Evolutionary conservation across 208 protist genomes (phyloP), one percentile per base, ranked within the genome.

Genomic region (Leishmania guyanensis): DNA sequence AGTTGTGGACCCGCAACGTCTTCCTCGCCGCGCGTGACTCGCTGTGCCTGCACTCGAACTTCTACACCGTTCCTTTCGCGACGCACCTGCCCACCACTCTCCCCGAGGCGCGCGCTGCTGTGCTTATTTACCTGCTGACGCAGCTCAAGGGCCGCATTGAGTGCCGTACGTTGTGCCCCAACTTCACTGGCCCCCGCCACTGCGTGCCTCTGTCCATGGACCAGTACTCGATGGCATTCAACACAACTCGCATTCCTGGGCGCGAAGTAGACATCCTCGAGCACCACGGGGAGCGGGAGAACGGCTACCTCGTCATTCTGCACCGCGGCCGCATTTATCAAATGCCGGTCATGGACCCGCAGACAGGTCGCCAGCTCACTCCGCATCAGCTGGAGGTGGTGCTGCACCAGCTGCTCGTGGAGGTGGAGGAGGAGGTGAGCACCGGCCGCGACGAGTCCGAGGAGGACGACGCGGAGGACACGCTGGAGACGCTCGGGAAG

Each of bases 1-100:
- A 98, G 77, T 96, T 93, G 94, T 98, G 92, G 91, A 88, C 94
- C 66, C 91, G 93, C 66, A 97, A 94, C 78, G 96, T 98, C 0
- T 96, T 98, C 80, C 92, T 98, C 16, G 70, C 88, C 56, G 86
- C 90, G 6, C 93, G 95, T 48, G 73, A 84, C 26, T 82, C 89
- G 29, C 86, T 98, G 56, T 93, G 93, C 82, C 90, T 98, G 79
- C 82, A 97, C 85, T 93, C 88, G 60, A 98, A 98, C 87, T 98
- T 94, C 88, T 98, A 96, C 89, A 89, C 85, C 29, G 72, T 96
- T 36, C 90, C 83, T n/a, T 90, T 93, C 74, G 90, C 91, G 20
- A 86, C 78, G 62, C 86, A 88, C 77, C 50, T 76, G 12, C 93
- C 93, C 20, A 94, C 90, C 20, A 60, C 68, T 29, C 51, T 85